Evolutionary conservation across 257 asterid genomes (phyloP), one percentile per base, ranked within the genome.

Genomic region (Fraxinus americana): DNA sequence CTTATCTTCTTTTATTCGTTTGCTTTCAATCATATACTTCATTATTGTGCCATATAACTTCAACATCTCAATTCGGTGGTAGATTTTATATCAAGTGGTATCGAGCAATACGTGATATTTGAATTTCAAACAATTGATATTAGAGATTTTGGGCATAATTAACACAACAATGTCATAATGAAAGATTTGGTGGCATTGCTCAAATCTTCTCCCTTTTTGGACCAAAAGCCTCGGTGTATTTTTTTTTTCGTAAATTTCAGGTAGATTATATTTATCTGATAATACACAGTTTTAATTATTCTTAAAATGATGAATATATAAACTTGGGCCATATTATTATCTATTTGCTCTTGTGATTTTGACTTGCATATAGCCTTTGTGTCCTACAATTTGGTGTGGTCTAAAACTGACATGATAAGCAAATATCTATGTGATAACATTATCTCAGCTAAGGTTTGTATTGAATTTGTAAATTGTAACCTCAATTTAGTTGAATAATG

Each of bases 161-260:
- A 29, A 29, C 2, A 29, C 30, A 1, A 29, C 69, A 66, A 81
- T 75, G 72, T 63, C 90, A 91, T 98, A 81, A 86, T 83, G 84
- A 95, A 95, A 82, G 98, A 88, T 82, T 86, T 95, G 83, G 77
- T 91, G 85, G 75, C 85, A 67, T 84, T 91, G 86, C 88, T 95
- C 74, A 92, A 88, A 82, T 87, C 93, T 79, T 74, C 97, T 76
- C 93, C 96, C 8, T 93, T 88, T 83, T 38, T 76, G 77, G 91
- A 91, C 87, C 72, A 90, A 89, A 88, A 95, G 99, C 90, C 88
- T 93, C 84, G 93, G 36, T 29, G 93, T 74, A 83, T 95, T 76
- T 95, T 91, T 85, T 95, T 76, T 95, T 91, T 85, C 93, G 98
- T 86, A 95, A 95, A 88, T 95, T 91, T 81, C 97, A 93, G 99